A percentile compares a stretch with the other conserved stretches of the same genome.
phyloP scores from a whole-genome alignment of 192 early-diverging fungal genomes.

The Gamsiella multidivaricata region DNA sequence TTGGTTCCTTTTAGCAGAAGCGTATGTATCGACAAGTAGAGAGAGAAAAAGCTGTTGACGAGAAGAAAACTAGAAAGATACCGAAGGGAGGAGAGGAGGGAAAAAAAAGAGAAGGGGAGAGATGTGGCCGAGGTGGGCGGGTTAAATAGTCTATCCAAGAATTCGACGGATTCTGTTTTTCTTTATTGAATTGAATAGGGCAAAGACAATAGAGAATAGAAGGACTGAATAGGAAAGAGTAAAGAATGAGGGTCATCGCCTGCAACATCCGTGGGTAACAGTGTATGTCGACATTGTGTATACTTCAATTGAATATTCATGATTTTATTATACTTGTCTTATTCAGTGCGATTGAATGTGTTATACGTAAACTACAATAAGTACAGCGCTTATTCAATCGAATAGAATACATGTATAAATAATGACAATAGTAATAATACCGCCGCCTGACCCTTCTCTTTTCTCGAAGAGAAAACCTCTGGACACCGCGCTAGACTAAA shows the following conservation, averaged over 20 bases:
- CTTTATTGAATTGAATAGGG: background rate
- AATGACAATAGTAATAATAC: background rate
- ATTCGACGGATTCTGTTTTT: background rate
- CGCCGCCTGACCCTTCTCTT: too few species aligned
- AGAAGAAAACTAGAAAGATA: background rate
- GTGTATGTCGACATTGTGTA: too few species aligned
- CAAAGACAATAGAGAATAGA: background rate
- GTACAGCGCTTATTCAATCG: background rate
- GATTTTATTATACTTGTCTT: background rate
- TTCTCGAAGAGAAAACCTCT: background rate
- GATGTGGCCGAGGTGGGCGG: background rate
- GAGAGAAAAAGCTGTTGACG: background rate
- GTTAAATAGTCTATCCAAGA: conserved; percentile 23
- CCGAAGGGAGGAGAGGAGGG: background rate
- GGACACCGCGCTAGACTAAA: too few species aligned
- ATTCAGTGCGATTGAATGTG: background rate
- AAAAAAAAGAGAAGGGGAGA: background rate
- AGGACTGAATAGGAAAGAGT: too few species aligned
- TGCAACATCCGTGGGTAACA: too few species aligned
- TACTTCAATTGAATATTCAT: conserved; percentile 7
- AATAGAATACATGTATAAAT: background rate
- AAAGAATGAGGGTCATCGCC: too few species aligned
- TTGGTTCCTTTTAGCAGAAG: too few species aligned
- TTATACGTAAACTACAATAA: background rate
- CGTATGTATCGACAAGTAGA: background rate